Evolutionary conservation across 2,329 filamentous ascomycete genomes (phyloP), one percentile per base, ranked within the genome.

Genomic region (Aspergillus tamarii): DNA sequence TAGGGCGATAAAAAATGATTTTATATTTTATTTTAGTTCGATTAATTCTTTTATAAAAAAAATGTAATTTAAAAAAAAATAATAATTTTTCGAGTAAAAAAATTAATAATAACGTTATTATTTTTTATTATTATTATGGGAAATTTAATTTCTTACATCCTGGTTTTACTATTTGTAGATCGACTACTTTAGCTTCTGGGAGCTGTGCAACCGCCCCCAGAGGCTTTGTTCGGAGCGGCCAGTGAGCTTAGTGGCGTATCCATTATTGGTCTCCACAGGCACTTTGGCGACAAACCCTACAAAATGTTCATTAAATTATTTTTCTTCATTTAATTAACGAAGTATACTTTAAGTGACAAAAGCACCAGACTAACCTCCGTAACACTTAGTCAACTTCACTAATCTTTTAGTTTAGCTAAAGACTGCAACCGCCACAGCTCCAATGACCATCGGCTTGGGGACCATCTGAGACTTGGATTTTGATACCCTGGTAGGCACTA

Each of bases 91-190:
- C 26, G 12, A 53, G 52, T 21, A 26, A 52, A 52, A 52, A 32
- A 21, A 46, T 59, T 36, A 62, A 58, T 55, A 50, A 59, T 53
- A 32, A 45, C 26, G 14, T 16, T 58, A 46, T 48, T 45, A 58
- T 53, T 54, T 39, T 60, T 39, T 53, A 23, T 59, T 12, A 34
- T 59, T 53, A 56, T 48, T 28, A 28, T 58, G 43, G 26, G 23
- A 30, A 46, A 43, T 55, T 46, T 45, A 32, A 57, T 57, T 57
- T 57, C 12, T 23, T 21, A 61, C 56, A 60, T 54, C 58, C 57
- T 56, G 48, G 28, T 23, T 57, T 57, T 61, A 26, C 61, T 53
- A 66, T 67, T 68, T 65, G 63, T 67, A 65, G 66, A 65, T 68
- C 66, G 60, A 50, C 32, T 60, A 57, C 55, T 59, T 34, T 56